Base-by-base conservation (phyloP, 768 basidiomycete species). In the Suillus tomentosus region DNA sequence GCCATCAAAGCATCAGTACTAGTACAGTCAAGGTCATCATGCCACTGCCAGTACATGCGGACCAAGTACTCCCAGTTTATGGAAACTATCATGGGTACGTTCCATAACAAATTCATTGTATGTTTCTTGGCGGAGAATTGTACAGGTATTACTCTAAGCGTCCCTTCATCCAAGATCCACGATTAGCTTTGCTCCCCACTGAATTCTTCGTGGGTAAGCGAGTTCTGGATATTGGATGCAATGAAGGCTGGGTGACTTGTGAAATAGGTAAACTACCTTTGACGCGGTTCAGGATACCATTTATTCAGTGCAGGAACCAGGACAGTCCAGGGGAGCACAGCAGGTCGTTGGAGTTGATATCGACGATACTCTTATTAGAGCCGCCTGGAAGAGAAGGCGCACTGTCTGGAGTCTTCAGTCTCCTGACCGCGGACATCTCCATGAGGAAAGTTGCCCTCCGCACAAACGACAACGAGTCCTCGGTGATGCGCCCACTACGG, bases 151-250 rank as follows among this genome's bases (percentile, higher is more conserved):
- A 95, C 78, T 78, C 81, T n/a, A 92, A 91, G 75, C 84, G 91
- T 6, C 87, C 86, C 0, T 80, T 78, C 24, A 70, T 80, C 1
- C 76, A 76, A 40, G 92, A 95, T 72, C 82, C 85, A 0, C 85
- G 95, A 17, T 81, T 96, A 2, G 79, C 82, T 0, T 76, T 88
- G 19, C 77, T 96, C 2, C 87, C 88, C 0, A 47, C 74, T 4
- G 67, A 74, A 1, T 77, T 90, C 40, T 87, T 95, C 68, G 34
- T 64, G 3, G 82, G 75, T 15, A 84, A 85, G 64, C 78, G 80
- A 55, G 88, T 95, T 3, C 81, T 96, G 13, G 94, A 96, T 74
- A 77, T 96, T 0, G 94, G 94, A 1, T 93, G 92, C 72, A 96
- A 96, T 73, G 88, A 92, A 70, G 94, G 94, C 9, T 86, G 84